Evolutionary conservation across 1,139 yeast species (phyloP), one percentile per base, ranked within the genome.

Genomic region (Kluyveromyces sp.): DNA sequence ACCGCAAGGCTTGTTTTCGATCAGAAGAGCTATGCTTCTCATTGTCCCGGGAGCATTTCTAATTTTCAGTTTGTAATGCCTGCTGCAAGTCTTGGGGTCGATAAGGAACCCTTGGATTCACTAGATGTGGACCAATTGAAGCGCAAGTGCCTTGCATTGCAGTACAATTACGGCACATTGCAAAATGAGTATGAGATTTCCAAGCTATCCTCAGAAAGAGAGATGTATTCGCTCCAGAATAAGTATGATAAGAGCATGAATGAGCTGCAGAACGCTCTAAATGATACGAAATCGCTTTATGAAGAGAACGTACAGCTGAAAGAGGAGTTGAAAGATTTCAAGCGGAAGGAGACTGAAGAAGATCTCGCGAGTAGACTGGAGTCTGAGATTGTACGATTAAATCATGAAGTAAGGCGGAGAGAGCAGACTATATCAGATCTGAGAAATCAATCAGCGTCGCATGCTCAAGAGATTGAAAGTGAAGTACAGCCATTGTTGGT

Each of bases 291-390:
- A 38, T 48, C 48, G 49, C 56, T 74, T 32, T 70, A 66, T 46
- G 68, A 70, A n/a, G 64, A 65, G 36, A 67, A 69, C 43, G 61
- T 59, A 28, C 63, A 61, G 43, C 49, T 66, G 7, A 51, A 61
- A 1, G 54, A 56, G 1, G 64, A 68, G 41, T 44, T 71, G 17
- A 50, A n/a, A 13, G 9, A 7, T 11, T 20, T 7, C 3, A 22
- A 15, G 17, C 3, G 3, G 13, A 35, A 19, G 15, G 19, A 26
- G 26, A 6, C 26, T 22, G 8, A 22, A 6, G 9, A 22, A 6
- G 8, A 22, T 6, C 26, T 6, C 8, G 26, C 9, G 6, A n/a
- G 4, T 12, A 19, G 2, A 4, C 7, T 22, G 26, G 13, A 18
- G 26, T 11, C 26, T 22, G 26, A 4, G 36, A 13, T 33, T n/a